Evolutionary conservation across 78 protist genomes (phyloP).

Genomic region (Polysphondylium violaceum): DNA sequence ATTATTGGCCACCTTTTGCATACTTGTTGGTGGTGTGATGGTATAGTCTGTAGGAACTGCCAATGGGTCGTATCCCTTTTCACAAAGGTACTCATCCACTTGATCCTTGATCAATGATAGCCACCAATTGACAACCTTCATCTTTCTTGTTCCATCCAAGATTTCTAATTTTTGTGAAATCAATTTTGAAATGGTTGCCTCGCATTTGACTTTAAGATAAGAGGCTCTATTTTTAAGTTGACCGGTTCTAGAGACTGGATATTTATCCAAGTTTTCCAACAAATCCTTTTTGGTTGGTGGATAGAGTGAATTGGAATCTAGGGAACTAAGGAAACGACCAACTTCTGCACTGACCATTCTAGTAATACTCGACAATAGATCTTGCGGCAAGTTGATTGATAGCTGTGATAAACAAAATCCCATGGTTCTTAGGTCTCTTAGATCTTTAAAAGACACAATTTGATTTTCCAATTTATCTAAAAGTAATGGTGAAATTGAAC

Average conservation of each 20-base stretch:
- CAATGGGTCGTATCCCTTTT: conserved; percentile 13
- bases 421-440: conserved; percentile 15
- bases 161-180: conserved; percentile 39
- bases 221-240: background rate
- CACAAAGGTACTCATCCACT: conserved; percentile 10
- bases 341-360: conserved; percentile 34
- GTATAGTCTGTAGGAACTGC: conserved; percentile 59
- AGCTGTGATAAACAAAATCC: conserved; percentile 13
- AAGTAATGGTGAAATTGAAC: background rate
- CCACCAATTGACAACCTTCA: conserved; percentile 56
- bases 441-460: background rate
- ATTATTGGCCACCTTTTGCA: conserved; percentile 34
- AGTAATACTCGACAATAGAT: background rate
- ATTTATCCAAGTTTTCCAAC: conserved; percentile 26
- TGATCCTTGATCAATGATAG: conserved; percentile 42
- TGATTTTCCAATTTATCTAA: conserved; percentile 32
- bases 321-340: conserved; percentile 16
- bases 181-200: conserved; percentile 18
- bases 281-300: conserved; percentile 14
- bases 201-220: conserved; percentile 4
- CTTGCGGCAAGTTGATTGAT: background rate
- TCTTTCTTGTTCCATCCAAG: conserved; percentile 35
- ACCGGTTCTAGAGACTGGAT: background rate
- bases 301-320: background rate
- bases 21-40: conserved; percentile 15